A percentile compares a stretch with the other conserved stretches of the same genome.
Evolutionary conservation across 495 filamentous ascomycete genomes (phyloP).

Genomic region (Podospora bellae-mahoneyi): DNA sequence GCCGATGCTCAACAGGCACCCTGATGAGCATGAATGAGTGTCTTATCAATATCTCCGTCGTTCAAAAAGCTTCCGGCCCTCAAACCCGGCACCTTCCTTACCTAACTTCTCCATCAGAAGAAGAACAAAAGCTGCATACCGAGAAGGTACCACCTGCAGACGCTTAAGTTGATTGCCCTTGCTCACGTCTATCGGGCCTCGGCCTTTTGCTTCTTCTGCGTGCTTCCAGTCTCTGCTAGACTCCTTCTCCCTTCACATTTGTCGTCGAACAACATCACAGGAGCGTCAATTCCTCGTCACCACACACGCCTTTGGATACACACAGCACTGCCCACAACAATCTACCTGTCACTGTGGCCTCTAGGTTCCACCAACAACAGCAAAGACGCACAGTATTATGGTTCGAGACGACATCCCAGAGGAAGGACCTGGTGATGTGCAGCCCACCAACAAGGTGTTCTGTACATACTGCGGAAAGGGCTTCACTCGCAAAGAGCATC

Average conservation of each 20-base stretch:
- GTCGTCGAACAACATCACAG: constrained; percentile 1
- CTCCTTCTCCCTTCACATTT: constrained; percentile 19
- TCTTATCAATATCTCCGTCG: constrained; percentile 30
- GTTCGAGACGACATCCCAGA: neutral
- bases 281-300: constrained; percentile 2
- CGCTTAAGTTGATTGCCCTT: constrained; percentile 25
- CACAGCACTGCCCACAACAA: neutral
- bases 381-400: neutral
- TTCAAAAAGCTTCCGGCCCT: constrained; percentile 28
- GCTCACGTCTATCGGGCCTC: constrained; percentile 21
- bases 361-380: neutral
- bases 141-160: constrained; percentile 22
- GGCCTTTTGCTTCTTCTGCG: neutral
- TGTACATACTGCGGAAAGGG: constrained; percentile 62
- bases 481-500: constrained; percentile 64
- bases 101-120: constrained; percentile 1
- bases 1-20: constrained; percentile 20
- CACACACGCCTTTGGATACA: neutral
- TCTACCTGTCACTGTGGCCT: neutral
- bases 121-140: neutral
- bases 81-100: constrained; percentile 14
- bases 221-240: constrained; percentile 14
- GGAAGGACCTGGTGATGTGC: neutral
- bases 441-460: constrained; percentile 43
- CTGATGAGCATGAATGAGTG: constrained; percentile 10